phyloP scores from a whole-genome alignment of 352 stramenopile genomes.

The Phytophthora tentaculata region DNA sequence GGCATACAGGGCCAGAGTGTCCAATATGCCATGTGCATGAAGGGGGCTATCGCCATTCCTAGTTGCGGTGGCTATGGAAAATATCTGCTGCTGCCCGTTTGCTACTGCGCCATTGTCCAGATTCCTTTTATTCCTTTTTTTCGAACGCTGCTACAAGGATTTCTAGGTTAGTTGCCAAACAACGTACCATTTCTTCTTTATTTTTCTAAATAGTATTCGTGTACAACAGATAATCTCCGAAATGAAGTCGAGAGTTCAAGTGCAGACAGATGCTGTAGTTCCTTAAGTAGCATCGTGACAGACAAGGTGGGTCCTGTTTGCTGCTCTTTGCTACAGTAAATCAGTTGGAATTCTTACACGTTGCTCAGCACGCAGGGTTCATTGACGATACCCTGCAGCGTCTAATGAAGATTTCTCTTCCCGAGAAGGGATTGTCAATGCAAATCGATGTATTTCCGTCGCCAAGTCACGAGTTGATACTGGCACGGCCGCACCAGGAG shows the following conservation, averaged over 20 bases:
- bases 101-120: conserved; percentile 59
- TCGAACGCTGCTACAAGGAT: conserved; percentile 32
- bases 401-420: conserved; percentile 29
- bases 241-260: conserved; percentile 22
- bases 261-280: conserved; percentile 1
- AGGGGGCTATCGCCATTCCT: conserved; percentile 37
- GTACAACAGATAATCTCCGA: conserved; percentile 26
- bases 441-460: conserved; percentile 30
- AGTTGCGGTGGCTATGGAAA: conserved; percentile 8
- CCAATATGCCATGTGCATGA: conserved; percentile 68
- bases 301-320: conserved; percentile 41
- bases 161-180: conserved; percentile 37
- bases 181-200: not conserved
- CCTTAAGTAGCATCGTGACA: conserved; percentile 43
- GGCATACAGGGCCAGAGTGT: conserved; percentile 54
- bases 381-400: conserved; percentile 43
- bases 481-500: conserved; percentile 42
- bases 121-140: conserved; percentile 57
- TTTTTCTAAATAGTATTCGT: not conserved
- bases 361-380: conserved; percentile 51
- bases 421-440: conserved; percentile 24
- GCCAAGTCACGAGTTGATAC: conserved; percentile 19
- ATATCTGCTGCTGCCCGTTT: conserved; percentile 41
- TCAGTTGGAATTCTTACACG: too few species aligned
- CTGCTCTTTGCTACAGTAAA: not conserved